Percentiles rank a stretch among this genome's conserved stretches.
Conservation (phyloP, 1,139 yeast genomes). For the Blastobotrys ciferrii region DNA sequence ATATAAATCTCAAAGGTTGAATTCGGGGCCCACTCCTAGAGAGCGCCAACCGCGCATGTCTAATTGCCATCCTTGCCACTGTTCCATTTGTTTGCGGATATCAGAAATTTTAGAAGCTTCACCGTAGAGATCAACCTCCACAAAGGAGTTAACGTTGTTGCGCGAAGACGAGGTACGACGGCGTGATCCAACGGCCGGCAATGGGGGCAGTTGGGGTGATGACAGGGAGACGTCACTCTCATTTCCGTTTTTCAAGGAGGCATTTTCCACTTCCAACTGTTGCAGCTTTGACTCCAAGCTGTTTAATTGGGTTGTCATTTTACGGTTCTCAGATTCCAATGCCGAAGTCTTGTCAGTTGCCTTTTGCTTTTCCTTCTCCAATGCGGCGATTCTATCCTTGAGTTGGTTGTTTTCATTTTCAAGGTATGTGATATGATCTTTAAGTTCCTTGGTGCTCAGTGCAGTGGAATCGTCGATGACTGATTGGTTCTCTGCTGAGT, state of each 20-base stretch:
- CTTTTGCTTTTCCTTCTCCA: conserved; percentile 32
- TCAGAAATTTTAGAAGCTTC: conserved; percentile 33
- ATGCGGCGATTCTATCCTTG: conserved; percentile 19
- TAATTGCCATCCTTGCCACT: conserved; percentile 84
- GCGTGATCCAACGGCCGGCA: conserved; percentile 6
- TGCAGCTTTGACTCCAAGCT: conserved; percentile 9
- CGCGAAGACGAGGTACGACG: not conserved
- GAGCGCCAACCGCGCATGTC: conserved; percentile 83
- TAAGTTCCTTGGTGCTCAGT: not conserved
- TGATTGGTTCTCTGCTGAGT: not conserved
- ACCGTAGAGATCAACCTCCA: conserved; percentile 38
- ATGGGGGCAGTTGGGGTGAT: conserved; percentile 25
- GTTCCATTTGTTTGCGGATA: conserved; percentile 40
- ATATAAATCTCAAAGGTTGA: conserved; percentile 43
- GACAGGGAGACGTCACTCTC: conserved; percentile 28
- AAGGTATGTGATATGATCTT: conserved; percentile 1
- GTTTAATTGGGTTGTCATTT: not conserved
- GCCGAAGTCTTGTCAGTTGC: not conserved
- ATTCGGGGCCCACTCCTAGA: conserved; percentile 58
- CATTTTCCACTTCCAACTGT: conserved; percentile 30
- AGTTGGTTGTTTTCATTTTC: conserved; percentile 11
- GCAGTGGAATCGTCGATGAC: not conserved
- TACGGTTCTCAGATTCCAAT: conserved; percentile 3
- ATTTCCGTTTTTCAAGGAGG: conserved; percentile 30
- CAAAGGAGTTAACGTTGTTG: conserved; percentile 27